Conservation (phyloP, 2,329 filamentous ascomycete species). For the Ramularia collo-cygni region DNA sequence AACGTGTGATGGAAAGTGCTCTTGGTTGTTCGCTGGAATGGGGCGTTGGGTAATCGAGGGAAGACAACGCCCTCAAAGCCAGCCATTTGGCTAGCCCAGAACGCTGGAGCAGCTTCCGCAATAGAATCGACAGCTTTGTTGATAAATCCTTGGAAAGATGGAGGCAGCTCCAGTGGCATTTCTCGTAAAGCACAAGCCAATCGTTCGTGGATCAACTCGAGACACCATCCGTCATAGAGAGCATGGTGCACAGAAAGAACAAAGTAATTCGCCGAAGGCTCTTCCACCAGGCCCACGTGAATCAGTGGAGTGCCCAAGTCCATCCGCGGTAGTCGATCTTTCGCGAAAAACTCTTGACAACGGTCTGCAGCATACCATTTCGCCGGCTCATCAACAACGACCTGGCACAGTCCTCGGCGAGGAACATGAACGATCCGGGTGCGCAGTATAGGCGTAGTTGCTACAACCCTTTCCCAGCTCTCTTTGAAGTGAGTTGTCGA, state of each 20-base stretch:
- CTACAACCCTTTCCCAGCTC: conserved; percentile 31
- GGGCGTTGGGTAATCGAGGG: conserved; percentile 25
- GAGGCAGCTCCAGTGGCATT: neutral
- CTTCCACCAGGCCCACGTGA: no score
- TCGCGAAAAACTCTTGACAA: no score
- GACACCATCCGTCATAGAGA: conserved; percentile 36
- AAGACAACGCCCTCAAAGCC: conserved; percentile 29
- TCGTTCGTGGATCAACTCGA: conserved; percentile 29
- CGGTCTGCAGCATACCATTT: no score
- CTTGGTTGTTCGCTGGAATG: conserved; percentile 18
- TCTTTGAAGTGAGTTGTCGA: conserved; percentile 27
- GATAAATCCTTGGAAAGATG: conserved; percentile 28
- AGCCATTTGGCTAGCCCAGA: conserved; percentile 30
- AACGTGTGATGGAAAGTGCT: conserved; percentile 22
- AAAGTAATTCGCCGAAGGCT: no score
- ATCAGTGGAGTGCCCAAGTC: no score
- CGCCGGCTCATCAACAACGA: no score
- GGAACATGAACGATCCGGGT: conserved; percentile 35
- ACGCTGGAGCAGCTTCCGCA: conserved; percentile 21
- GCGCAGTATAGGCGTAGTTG: conserved; percentile 30
- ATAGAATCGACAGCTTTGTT: conserved; percentile 25
- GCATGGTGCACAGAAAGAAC: conserved; percentile 36
- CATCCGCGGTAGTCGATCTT: no score
- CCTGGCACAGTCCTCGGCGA: conserved; percentile 22
- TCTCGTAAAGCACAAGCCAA: conserved; percentile 12